A percentile compares a stretch with the other conserved stretches of the same genome.
Evolutionary conservation across 208 protist genomes (phyloP).

Genomic region (Trypanosoma conorhini): DNA sequence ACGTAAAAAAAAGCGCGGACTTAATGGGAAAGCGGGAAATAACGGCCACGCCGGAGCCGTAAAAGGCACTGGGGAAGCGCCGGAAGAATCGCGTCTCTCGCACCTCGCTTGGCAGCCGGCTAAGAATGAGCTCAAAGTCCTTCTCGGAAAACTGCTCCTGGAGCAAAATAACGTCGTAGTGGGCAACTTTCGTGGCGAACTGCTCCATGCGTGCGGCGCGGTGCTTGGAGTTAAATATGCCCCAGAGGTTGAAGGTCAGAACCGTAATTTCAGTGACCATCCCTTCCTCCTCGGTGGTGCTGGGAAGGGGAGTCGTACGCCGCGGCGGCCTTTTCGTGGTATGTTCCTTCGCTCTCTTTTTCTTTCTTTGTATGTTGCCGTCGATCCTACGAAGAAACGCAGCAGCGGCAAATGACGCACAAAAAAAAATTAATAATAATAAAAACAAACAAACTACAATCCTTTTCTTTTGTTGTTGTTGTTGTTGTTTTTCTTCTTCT

Average conservation of each 20-base stretch:
- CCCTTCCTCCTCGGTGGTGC: background rate
- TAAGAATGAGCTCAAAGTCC: slow-evolving; percentile 74
- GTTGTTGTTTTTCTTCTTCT: background rate
- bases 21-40: slow-evolving; percentile 83
- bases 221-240: slow-evolving; percentile 91
- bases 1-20: slow-evolving; percentile 77
- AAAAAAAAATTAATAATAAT: background rate
- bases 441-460: slow-evolving; percentile 7
- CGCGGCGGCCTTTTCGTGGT: background rate
- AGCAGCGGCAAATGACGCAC: background rate
- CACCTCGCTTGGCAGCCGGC: slow-evolving; percentile 38
- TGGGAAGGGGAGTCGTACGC: background rate
- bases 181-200: slow-evolving; percentile 73
- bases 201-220: slow-evolving; percentile 67
- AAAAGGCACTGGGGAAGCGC: slow-evolving; percentile 83
- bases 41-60: slow-evolving; percentile 82
- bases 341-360: slow-evolving; percentile 5
- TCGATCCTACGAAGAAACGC: background rate
- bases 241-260: slow-evolving; percentile 87
- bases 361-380: background rate
- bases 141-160: slow-evolving; percentile 83
- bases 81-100: slow-evolving; percentile 56
- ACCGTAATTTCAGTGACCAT: slow-evolving; percentile 49
- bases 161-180: slow-evolving; percentile 85
- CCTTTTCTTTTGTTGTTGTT: no score